These are phyloP conservation scores for Saccharomyces hybrid DNA, from an alignment of 1,139 yeast species.

Conservation along the genomic window DNA sequence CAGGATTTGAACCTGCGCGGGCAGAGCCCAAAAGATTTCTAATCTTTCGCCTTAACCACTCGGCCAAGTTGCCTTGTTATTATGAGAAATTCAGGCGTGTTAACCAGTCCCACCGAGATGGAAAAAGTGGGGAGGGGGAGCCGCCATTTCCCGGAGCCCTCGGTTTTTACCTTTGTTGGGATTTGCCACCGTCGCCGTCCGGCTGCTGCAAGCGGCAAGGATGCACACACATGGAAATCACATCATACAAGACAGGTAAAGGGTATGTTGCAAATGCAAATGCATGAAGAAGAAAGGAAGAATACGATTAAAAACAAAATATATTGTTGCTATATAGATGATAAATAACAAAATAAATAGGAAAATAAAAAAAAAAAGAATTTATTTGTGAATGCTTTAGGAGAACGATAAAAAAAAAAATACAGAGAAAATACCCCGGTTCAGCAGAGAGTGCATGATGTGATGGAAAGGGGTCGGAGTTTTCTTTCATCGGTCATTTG, in stretches of 20 bases:
- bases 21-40: conserved; percentile 45
- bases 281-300: background rate
- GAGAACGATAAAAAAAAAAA: background rate
- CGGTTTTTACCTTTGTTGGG: background rate
- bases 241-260: background rate
- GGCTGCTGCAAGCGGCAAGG: background rate
- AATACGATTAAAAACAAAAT: background rate
- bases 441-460: background rate
- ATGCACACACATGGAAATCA: background rate
- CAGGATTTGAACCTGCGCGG: conserved; percentile 37
- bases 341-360: background rate
- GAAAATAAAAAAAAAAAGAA: background rate
- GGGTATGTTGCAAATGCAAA: background rate
- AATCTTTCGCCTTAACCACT: conserved; percentile 50
- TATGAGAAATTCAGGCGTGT: background rate
- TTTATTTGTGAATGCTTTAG: background rate
- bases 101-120: background rate
- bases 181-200: background rate
- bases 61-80: conserved; percentile 41
- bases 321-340: background rate
- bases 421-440: background rate
- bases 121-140: background rate
- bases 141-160: background rate
- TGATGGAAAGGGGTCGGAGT: background rate
- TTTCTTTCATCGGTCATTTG: background rate